phyloP scores from a whole-genome alignment of 345 rosid species.

The Citrus reticulata region DNA sequence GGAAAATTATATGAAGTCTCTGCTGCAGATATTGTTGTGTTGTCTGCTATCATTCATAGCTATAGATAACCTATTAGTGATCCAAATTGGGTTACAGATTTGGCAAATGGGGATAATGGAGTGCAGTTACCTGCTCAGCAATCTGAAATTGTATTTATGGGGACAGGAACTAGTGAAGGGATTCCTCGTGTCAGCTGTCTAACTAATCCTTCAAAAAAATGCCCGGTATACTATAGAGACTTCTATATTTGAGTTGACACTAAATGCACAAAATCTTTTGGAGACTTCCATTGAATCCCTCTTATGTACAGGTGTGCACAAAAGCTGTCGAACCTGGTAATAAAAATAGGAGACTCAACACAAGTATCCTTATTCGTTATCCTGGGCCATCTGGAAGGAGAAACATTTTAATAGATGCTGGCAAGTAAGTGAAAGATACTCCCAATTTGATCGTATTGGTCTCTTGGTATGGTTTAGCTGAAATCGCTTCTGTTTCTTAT shows the following conservation, averaged over 20 bases:
- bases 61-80: slow-evolving; percentile 5
- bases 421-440: slow-evolving; percentile 66
- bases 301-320: slow-evolving; percentile 58
- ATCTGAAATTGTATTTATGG: slow-evolving; percentile 78
- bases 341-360: slow-evolving; percentile 77
- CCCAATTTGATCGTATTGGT: not conserved
- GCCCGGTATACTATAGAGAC: slow-evolving; percentile 47
- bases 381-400: slow-evolving; percentile 41
- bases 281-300: slow-evolving; percentile 11
- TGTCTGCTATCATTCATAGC: not conserved
- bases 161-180: slow-evolving; percentile 97
- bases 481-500: not conserved
- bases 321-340: slow-evolving; percentile 74
- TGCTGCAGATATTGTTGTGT: not conserved
- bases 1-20: not conserved
- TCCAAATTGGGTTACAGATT: slow-evolving; percentile 31
- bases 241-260: not conserved
- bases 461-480: not conserved
- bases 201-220: slow-evolving; percentile 69
- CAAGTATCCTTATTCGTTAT: slow-evolving; percentile 69
- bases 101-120: slow-evolving; percentile 25
- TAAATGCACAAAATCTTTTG: not conserved
- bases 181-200: slow-evolving; percentile 94
- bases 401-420: slow-evolving; percentile 79
- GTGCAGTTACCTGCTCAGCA: slow-evolving; percentile 26